These are phyloP conservation scores for Camellia granthamiana DNA, from an alignment of 148 eudicot genomes.

Conservation along the genomic window DNA sequence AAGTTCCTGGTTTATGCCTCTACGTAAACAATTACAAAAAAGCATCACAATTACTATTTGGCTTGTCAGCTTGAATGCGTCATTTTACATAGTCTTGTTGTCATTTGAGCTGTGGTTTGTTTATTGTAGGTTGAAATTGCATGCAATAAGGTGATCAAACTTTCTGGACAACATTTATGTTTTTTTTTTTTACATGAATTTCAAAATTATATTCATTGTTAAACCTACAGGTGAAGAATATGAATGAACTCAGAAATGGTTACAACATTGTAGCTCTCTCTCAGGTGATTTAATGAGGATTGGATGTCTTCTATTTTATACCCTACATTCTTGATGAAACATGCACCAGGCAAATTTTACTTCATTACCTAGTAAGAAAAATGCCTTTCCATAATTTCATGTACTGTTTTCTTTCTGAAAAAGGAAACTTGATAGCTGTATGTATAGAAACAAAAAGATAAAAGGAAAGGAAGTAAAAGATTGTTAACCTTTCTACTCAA, in stretches of 20 bases:
- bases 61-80: too few species aligned
- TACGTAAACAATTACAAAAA: too few species aligned
- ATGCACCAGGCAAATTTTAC: not conserved
- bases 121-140: constrained; percentile 63
- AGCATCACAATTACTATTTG: too few species aligned
- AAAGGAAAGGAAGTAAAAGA: too few species aligned
- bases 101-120: too few species aligned
- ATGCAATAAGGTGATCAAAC: constrained; percentile 65
- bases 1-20: too few species aligned
- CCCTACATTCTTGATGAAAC: not conserved
- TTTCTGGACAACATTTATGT: not conserved
- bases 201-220: constrained; percentile 1
- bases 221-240: constrained; percentile 67
- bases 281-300: constrained; percentile 47
- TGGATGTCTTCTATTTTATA: not conserved
- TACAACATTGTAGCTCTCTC: constrained; percentile 92
- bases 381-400: not conserved
- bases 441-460: too few species aligned
- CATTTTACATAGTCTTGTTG: too few species aligned
- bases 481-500: too few species aligned
- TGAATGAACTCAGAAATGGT: constrained; percentile 64
- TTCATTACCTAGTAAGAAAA: not conserved
- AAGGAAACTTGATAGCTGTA: too few species aligned
- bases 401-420: too few species aligned
- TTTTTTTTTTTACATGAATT: not conserved